Percentiles rank a stretch among this genome's conserved stretches.
phyloP scores from a whole-genome alignment of 495 filamentous ascomycete species.

The Aspergillus haitiensis region DNA sequence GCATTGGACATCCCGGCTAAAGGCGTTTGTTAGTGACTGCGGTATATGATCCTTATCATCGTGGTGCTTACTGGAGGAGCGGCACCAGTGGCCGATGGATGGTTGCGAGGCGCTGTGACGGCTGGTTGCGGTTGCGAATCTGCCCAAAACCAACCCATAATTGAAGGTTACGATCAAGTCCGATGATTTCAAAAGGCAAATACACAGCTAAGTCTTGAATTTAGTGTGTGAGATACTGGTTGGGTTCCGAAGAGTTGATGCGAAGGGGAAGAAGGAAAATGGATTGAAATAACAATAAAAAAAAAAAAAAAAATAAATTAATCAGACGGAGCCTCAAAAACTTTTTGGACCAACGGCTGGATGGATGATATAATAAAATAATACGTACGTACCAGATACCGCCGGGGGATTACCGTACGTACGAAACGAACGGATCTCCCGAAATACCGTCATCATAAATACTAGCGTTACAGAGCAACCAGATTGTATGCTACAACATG shows the following conservation, averaged over 20 bases:
- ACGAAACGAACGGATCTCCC: too few species aligned
- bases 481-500: too few species aligned
- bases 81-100: conserved; percentile 37
- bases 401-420: too few species aligned
- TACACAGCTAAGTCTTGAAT: not conserved
- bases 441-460: too few species aligned
- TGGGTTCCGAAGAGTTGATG: not conserved
- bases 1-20: conserved; percentile 91
- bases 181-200: not conserved
- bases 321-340: not conserved
- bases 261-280: not conserved
- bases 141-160: conserved; percentile 99
- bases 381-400: too few species aligned
- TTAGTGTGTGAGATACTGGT: not conserved
- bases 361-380: too few species aligned
- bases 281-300: not conserved
- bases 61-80: conserved; percentile 68
- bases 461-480: too few species aligned
- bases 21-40: conserved; percentile 35
- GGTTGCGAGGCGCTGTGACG: conserved; percentile 44
- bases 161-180: conserved; percentile 15
- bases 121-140: conserved; percentile 54
- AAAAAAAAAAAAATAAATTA: not conserved
- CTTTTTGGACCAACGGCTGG: too few species aligned
- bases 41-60: conserved; percentile 1